Percentiles rank a stretch among this genome's conserved stretches.
Conservation (phyloP, 208 protist species). For the Wallacemonas sp. region DNA sequence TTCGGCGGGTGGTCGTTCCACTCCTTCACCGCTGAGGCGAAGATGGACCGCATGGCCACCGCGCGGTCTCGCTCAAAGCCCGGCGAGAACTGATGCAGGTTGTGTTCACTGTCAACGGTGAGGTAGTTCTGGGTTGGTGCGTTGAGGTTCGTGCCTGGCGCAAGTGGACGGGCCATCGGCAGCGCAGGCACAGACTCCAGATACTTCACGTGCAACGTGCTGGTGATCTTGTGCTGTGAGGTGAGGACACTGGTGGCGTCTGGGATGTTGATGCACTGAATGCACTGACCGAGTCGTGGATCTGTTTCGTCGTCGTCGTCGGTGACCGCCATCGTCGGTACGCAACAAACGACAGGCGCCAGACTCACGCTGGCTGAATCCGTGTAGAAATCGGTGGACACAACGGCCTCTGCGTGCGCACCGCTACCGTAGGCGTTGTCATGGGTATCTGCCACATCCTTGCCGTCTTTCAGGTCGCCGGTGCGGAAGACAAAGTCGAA, state of each 20-base stretch:
- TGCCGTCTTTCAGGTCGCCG: slow-evolving; percentile 16
- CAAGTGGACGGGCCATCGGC: slow-evolving; percentile 49
- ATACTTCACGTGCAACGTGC: slow-evolving; percentile 55
- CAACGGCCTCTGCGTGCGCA: slow-evolving; percentile 25
- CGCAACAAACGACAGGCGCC: neutral
- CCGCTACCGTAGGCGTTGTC: slow-evolving; percentile 1
- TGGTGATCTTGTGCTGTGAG: slow-evolving; percentile 12
- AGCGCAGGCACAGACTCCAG: slow-evolving; percentile 61
- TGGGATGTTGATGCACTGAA: neutral
- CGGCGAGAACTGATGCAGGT: slow-evolving; percentile 76
- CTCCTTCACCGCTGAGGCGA: slow-evolving; percentile 47
- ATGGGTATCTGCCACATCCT: neutral
- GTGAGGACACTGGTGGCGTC: slow-evolving; percentile 4
- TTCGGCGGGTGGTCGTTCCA: slow-evolving; percentile 46
- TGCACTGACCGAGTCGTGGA: neutral
- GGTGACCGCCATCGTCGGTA: neutral
- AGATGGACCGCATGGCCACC: slow-evolving; percentile 56
- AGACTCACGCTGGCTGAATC: slow-evolving; percentile 4
- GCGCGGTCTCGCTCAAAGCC: slow-evolving; percentile 69
- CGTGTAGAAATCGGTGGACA: slow-evolving; percentile 28
- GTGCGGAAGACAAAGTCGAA: slow-evolving; percentile 64
- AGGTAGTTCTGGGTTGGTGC: slow-evolving; percentile 71
- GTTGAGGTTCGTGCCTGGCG: slow-evolving; percentile 68
- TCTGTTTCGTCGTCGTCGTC: neutral
- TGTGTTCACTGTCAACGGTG: slow-evolving; percentile 55